phyloP scores from a whole-genome alignment of 306 rosid genomes.

The Vicia faba region DNA sequence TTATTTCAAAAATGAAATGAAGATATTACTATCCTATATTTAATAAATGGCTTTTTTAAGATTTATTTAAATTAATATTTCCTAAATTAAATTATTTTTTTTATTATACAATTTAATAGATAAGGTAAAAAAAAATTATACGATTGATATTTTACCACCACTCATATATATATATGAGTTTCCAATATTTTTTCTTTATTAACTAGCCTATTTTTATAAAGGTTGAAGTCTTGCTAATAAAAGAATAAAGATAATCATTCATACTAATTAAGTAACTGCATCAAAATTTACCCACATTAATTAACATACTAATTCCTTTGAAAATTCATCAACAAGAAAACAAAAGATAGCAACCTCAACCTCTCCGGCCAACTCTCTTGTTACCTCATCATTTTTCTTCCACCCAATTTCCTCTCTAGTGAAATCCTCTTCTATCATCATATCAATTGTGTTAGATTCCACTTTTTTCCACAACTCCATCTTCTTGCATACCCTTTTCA shows the following conservation, averaged over 20 bases:
- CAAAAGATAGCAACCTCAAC: slow-evolving; percentile 68
- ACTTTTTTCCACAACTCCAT: slow-evolving; percentile 74
- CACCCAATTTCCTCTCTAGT: slow-evolving; percentile 54
- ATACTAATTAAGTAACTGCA: slow-evolving; percentile 37
- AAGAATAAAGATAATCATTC: slow-evolving; percentile 43
- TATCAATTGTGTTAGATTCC: slow-evolving; percentile 71
- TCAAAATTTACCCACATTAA: slow-evolving; percentile 38
- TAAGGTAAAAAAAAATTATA: no score
- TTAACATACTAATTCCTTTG: slow-evolving; percentile 59
- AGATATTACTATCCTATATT: no score
- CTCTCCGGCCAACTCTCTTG: slow-evolving; percentile 53
- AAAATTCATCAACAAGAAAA: slow-evolving; percentile 64
- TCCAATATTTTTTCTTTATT: no score
- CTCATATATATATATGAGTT: no score
- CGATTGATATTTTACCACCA: no score
- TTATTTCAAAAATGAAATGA: no score
- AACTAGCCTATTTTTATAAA: slow-evolving; percentile 48
- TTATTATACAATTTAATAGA: no score
- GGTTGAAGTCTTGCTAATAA: slow-evolving; percentile 48
- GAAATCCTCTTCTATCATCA: slow-evolving; percentile 81
- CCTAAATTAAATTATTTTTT: no score
- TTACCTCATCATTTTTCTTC: slow-evolving; percentile 55
- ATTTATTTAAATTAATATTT: no score
- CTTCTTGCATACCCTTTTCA: slow-evolving; percentile 53
- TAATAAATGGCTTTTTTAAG: no score